Evolutionary conservation across 2,329 filamentous ascomycete genomes (phyloP), one percentile per base, ranked within the genome.

Genomic region (Xylaria polymorpha): DNA sequence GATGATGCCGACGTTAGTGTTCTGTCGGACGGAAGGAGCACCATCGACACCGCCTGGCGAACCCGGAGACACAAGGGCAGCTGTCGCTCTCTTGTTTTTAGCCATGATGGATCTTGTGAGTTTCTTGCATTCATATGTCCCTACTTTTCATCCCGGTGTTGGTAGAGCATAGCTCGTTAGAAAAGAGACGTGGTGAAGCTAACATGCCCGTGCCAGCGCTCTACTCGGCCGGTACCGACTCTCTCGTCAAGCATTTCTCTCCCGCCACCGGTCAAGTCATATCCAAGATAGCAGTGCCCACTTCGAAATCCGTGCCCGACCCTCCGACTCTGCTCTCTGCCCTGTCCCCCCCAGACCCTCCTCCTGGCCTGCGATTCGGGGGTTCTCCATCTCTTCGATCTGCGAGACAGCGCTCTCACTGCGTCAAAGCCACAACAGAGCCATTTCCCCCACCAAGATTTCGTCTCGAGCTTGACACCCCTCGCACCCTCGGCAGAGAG

Each of bases 31-130:
- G 94, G 93, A 12, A 91, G 87, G 71, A 92, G 91, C 51, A 88
- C 91, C 65, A 92, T 98, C 71, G 92, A 94, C 74, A 93, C 91
- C 0, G 83, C 90, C 68, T 99, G 96, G 96, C 88, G 89, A 75
- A 98, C 96, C 5, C 87, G 90, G 74, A 87, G 96, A 70, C 96
- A 99, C 83, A 97, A 97, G 84, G 95, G 94, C 14, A 98, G 94
- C 85, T 98, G 95, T 79, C 88, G 96, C 62, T 91, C 89, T 69
- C 83, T 98, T 64, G 89, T 87, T 4, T 98, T 94, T 81, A 91
- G 90, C 72, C 81, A 89, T 66, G 94, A 98, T 79, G 96, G 95
- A 18, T 83, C 88, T 72, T 85, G 90, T 84, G 81, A 86, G 82
- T 90, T 29, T 1, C 3, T 41, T 37, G 9, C 43, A 46, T 35